Percentiles rank a stretch among this genome's conserved stretches.
These are phyloP conservation scores for Suzukiozyma palmioleophila DNA, from an alignment of 1,139 yeast species.

Conservation along the genomic window DNA sequence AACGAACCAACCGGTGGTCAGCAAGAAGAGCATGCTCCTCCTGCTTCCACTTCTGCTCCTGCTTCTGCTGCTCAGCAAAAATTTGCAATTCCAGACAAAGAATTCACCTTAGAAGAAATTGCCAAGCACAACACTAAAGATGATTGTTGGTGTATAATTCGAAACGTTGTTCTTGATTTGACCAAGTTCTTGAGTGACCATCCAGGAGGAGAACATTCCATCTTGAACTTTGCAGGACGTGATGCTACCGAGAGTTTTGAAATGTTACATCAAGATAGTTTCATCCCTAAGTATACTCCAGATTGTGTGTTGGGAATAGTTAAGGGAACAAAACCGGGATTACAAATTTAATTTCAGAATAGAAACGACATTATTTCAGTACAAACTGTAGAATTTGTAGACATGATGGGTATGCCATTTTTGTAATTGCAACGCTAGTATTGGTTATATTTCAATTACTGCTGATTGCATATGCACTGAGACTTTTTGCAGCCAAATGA, in stretches of 20 bases:
- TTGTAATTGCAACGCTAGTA: too few relatives aligned
- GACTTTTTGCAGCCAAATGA: too few relatives aligned
- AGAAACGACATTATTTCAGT: too few relatives aligned
- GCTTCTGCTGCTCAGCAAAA: slow-evolving; percentile 5
- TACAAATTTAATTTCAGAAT: slow-evolving; percentile 12
- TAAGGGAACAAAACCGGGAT: slow-evolving; percentile 41
- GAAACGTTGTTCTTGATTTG: slow-evolving; percentile 79
- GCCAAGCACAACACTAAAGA: slow-evolving; percentile 55
- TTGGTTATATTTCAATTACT: too few relatives aligned
- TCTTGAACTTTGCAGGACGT: slow-evolving; percentile 77
- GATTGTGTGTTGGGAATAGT: slow-evolving; percentile 46
- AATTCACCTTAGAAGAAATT: slow-evolving; percentile 51
- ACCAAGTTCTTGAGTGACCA: slow-evolving; percentile 75
- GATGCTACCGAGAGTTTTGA: slow-evolving; percentile 87
- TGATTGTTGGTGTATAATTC: slow-evolving; percentile 86
- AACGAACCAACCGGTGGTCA: slow-evolving; percentile 1
- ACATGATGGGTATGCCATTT: too few relatives aligned
- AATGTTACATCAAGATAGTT: slow-evolving; percentile 52
- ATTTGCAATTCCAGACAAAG: slow-evolving; percentile 37
- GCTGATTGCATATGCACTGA: too few relatives aligned
- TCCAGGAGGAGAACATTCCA: slow-evolving; percentile 83
- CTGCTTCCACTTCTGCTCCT: slow-evolving; percentile 2
- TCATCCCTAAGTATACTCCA: slow-evolving; percentile 45
- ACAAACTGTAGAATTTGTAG: too few relatives aligned
- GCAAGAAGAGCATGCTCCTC: neutral